Base-by-base conservation (phyloP, 768 basidiomycete species). In the Lentinula detonsa region DNA sequence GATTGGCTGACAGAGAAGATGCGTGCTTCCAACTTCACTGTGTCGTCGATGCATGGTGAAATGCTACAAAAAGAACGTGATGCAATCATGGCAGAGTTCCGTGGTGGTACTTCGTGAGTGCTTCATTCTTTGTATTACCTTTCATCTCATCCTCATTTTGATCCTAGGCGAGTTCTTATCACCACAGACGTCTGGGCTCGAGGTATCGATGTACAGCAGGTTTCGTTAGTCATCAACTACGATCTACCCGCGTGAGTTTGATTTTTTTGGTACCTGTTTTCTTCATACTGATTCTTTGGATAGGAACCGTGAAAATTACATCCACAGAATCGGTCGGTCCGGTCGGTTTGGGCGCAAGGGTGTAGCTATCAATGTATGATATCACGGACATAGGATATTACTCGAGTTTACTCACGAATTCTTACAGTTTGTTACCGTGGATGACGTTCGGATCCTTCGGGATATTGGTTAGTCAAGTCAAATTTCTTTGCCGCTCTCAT, bases 1-100 rank as follows among this genome's bases (percentile, higher is more conserved):
- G 95, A 98, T 75, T 98, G 95, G 95, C 73, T 99, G 66, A 98
- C 96, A 61, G 95, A 98, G 76, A 98, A 98, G 76, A 96, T 98
- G 91, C 88, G 94, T 60, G 85, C 87, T n/a, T 91, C 93, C n/a
- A 95, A 98, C 74, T 99, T 98, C 73, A 98, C 96, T 34, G 95
- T 98, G 42, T 95, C 93, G 35, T 90, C 90, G 15, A 93, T 94
- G 91, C 91, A 95, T 63, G 95, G 94, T 57, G 95, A 96, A 72
- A 96, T 96, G 94, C 89, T 86, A 5, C 95, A 96, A 74, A 93
- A 92, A 69, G 94, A 95, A 71, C 86, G 94, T 67, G 95, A 97
- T 66, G 91, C 93, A 34, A 95, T 96, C 70, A 97, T 97, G 95
- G 87, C 90, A 48, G 95, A 97, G 71, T 97, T 97, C 84, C 88